A percentile compares a stretch with the other conserved stretches of the same genome.
These are phyloP conservation scores for Phytophthora sp. DNA, from an alignment of 352 stramenopile species.

Conservation along the genomic window DNA sequence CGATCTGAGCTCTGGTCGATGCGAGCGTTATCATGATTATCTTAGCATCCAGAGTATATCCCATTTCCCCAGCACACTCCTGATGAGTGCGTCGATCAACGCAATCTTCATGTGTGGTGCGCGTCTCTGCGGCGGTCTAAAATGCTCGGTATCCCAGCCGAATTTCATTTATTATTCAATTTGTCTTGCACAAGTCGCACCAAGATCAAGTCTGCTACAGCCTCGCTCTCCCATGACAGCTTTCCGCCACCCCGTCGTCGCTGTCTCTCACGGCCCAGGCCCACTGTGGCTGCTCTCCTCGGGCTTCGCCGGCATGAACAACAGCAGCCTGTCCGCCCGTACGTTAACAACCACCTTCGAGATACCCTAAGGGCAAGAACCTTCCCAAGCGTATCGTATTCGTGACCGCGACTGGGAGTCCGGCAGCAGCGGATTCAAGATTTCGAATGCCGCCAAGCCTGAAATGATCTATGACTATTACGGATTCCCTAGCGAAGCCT, in stretches of 20 bases:
- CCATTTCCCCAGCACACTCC: no score
- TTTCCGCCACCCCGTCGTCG: constrained; percentile 47
- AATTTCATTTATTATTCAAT: no score
- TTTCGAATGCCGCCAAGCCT: constrained; percentile 54
- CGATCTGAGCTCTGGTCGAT: no score
- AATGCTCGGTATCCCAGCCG: no score
- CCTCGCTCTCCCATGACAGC: constrained; percentile 24
- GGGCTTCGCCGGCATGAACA: constrained; percentile 41
- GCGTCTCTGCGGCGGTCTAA: no score
- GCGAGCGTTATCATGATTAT: no score
- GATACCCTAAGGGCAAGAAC: constrained; percentile 41
- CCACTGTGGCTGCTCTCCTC: constrained; percentile 58
- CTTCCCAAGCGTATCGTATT: constrained; percentile 80
- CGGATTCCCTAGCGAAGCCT: constrained; percentile 86
- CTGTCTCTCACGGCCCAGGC: constrained; percentile 59
- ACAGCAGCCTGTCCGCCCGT: constrained; percentile 27
- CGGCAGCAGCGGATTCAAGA: constrained; percentile 44
- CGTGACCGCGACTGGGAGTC: constrained; percentile 89
- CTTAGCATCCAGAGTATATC: no score
- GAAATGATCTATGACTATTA: constrained; percentile 92
- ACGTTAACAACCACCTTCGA: constrained; percentile 40
- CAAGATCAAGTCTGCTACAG: no score
- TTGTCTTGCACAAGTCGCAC: no score
- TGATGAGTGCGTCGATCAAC: no score
- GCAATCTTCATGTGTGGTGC: no score